These are phyloP conservation scores for Pyrrhoderma noxium DNA, from an alignment of 1,284 basidiomycete species.

Conservation along the genomic window DNA sequence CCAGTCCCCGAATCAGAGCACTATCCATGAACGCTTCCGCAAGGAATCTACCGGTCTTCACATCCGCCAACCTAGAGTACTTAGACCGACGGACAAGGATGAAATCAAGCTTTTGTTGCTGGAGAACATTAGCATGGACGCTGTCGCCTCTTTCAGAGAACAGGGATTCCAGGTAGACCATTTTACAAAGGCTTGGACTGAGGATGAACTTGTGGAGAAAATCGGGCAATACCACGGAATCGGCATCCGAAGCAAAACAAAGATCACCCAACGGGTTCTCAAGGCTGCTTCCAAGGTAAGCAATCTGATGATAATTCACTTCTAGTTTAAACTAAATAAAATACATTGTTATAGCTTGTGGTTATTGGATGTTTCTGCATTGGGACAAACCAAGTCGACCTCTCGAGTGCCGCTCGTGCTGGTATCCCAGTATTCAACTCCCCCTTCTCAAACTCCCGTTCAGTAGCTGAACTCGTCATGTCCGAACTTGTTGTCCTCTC, in stretches of 20 bases:
- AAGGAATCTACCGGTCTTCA: constrained; percentile 23
- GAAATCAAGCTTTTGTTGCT: constrained; percentile 75
- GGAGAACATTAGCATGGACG: constrained; percentile 94
- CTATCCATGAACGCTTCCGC: constrained; percentile 39
- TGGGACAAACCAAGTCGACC: constrained; percentile 97
- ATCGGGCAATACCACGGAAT: constrained; percentile 90
- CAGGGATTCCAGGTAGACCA: constrained; percentile 96
- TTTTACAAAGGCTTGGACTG: constrained; percentile 77
- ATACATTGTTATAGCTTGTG: constrained; percentile 56
- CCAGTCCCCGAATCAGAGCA: constrained; percentile 35
- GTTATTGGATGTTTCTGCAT: constrained; percentile 99
- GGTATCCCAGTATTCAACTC: constrained; percentile 99
- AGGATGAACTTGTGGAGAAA: constrained; percentile 87
- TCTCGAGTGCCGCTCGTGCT: constrained; percentile 73
- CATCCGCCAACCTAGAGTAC: constrained; percentile 54
- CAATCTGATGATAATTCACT: constrained; percentile 1
- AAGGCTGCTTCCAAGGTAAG: constrained; percentile 75
- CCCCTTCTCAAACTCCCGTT: constrained; percentile 98
- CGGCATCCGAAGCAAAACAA: constrained; percentile 97
- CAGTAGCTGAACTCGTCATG: constrained; percentile 97
- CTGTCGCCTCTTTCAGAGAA: constrained; percentile 73
- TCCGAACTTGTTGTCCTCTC: constrained; percentile 92
- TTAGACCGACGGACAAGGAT: constrained; percentile 74
- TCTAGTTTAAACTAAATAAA: not conserved
- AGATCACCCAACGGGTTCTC: constrained; percentile 86